Evolutionary conservation across 805 yeast species (phyloP).

Genomic region (Metschnikowia drakensbergensis): DNA sequence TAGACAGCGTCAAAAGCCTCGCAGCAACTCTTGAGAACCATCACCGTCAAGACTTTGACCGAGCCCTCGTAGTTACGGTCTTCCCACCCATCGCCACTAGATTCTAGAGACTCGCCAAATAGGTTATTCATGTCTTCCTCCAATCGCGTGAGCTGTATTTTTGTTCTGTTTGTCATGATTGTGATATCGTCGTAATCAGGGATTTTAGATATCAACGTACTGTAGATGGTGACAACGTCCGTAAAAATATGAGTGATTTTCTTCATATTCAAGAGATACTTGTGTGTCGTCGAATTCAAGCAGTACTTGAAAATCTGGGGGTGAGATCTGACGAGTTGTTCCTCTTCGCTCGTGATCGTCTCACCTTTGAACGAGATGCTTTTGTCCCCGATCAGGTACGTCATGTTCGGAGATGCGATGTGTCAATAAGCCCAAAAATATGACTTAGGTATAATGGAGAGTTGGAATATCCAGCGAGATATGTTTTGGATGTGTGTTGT

Average conservation of each 20-base stretch:
- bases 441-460: not conserved
- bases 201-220: constrained; percentile 36
- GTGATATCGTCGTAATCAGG: constrained; percentile 42
- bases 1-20: constrained; percentile 17
- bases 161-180: constrained; percentile 24
- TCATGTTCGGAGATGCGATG: constrained; percentile 20
- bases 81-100: constrained; percentile 24
- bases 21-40: constrained; percentile 12
- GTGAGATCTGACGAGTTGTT: constrained; percentile 25
- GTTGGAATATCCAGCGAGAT: not conserved
- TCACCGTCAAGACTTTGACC: constrained; percentile 20
- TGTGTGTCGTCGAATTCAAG: constrained; percentile 28
- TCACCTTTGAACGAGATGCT: constrained; percentile 23
- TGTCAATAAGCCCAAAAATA: not conserved
- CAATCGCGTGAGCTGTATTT: constrained; percentile 19
- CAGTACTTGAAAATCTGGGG: constrained; percentile 31
- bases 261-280: constrained; percentile 26
- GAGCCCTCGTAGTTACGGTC: constrained; percentile 23
- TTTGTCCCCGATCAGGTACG: constrained; percentile 38
- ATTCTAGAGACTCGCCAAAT: constrained; percentile 19
- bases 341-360: constrained; percentile 21
- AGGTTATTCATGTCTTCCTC: constrained; percentile 32
- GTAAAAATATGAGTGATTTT: constrained; percentile 33
- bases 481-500: not conserved
- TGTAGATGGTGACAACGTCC: constrained; percentile 38